phyloP scores from a whole-genome alignment of 1,284 basidiomycete species.

The Austroboletus niveus region DNA sequence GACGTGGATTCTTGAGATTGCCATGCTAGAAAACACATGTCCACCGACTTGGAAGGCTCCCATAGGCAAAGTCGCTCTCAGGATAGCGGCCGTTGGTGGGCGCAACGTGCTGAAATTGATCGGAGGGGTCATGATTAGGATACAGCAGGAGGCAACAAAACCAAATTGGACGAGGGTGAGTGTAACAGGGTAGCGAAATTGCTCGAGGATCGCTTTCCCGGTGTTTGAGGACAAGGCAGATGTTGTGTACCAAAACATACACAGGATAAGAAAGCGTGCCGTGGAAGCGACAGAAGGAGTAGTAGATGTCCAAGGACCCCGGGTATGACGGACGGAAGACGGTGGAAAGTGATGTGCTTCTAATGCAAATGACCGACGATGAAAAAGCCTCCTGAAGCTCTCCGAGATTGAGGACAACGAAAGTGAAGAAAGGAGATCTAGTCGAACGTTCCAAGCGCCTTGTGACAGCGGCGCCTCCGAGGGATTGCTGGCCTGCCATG shows the following conservation, averaged over 20 bases:
- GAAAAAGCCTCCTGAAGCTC: slow-evolving; percentile 20
- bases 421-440: slow-evolving; percentile 3
- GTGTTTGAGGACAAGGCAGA: slow-evolving; percentile 90
- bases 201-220: slow-evolving; percentile 82
- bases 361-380: slow-evolving; percentile 13
- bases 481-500: slow-evolving; percentile 27
- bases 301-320: slow-evolving; percentile 14
- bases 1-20: slow-evolving; percentile 93
- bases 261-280: slow-evolving; percentile 60
- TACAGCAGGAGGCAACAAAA: slow-evolving; percentile 87
- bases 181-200: slow-evolving; percentile 86
- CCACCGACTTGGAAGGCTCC: slow-evolving; percentile 95
- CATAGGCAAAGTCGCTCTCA: slow-evolving; percentile 86
- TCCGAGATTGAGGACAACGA: slow-evolving; percentile 11
- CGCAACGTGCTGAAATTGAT: slow-evolving; percentile 69
- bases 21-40: slow-evolving; percentile 95
- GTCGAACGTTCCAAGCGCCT: slow-evolving; percentile 3
- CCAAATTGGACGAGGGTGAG: slow-evolving; percentile 98
- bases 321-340: slow-evolving; percentile 27
- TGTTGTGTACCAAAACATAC: slow-evolving; percentile 78
- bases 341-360: slow-evolving; percentile 17
- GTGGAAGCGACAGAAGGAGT: slow-evolving; percentile 25
- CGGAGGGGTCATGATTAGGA: slow-evolving; percentile 73
- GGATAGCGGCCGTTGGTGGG: slow-evolving; percentile 67
- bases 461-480: slow-evolving; percentile 12